phyloP scores from a whole-genome alignment of 2,329 filamentous ascomycete species.

The Pseudogymnoascus sp. region DNA sequence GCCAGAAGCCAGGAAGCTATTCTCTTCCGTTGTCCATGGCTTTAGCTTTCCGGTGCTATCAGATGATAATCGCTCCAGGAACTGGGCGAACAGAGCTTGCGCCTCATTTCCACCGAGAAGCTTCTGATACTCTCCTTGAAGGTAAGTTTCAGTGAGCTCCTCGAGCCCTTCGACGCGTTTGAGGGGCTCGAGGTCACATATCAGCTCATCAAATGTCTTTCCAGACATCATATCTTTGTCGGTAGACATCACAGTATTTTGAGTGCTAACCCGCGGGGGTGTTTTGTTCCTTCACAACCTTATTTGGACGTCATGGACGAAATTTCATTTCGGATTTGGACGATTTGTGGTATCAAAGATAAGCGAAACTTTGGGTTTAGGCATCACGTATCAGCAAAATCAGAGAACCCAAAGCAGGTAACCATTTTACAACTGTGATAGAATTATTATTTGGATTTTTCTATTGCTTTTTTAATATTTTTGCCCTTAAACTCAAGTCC shows the following conservation, averaged over 20 bases:
- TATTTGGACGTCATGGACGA: constrained; percentile 3
- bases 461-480: not conserved
- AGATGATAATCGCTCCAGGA: not conserved
- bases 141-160: not conserved
- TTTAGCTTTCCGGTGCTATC: not conserved
- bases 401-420: not conserved
- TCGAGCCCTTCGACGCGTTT: not conserved
- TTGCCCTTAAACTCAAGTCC: not conserved
- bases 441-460: not conserved
- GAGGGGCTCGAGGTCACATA: constrained; percentile 1
- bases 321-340: not conserved
- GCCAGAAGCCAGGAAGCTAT: constrained; percentile 14
- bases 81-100: not conserved
- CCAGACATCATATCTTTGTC: not conserved
- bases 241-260: not conserved
- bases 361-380: constrained; percentile 8
- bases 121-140: constrained; percentile 8
- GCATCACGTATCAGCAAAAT: not conserved
- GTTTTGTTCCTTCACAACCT: constrained; percentile 1
- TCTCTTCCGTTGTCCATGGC: constrained; percentile 13
- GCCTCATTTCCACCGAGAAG: not conserved
- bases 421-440: not conserved
- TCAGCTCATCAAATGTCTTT: constrained; percentile 7
- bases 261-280: not conserved
- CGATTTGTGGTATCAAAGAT: constrained; percentile 10